phyloP scores from a whole-genome alignment of 2,329 filamentous ascomycete genomes.

The Exophiala mesophila region DNA sequence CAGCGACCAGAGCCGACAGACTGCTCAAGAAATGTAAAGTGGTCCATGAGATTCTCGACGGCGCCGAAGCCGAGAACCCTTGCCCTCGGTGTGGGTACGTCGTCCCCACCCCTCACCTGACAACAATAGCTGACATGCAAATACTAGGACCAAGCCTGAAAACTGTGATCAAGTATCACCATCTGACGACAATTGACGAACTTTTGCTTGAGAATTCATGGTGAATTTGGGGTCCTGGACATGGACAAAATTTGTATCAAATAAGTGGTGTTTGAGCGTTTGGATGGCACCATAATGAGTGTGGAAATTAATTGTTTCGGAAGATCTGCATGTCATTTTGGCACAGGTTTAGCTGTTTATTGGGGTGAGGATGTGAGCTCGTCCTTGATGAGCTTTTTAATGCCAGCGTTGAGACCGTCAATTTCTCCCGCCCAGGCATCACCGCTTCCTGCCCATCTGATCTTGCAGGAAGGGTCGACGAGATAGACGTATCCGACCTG shows the following conservation, averaged over 20 bases:
- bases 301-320: too few species aligned
- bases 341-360: too few species aligned
- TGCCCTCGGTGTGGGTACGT: constrained; percentile 26
- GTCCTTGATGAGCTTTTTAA: constrained; percentile 40
- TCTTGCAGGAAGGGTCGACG: constrained; percentile 78
- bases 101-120: neutral
- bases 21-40: constrained; percentile 21
- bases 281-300: too few species aligned
- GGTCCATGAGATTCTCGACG: constrained; percentile 25
- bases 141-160: constrained; percentile 14
- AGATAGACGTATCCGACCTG: constrained; percentile 94
- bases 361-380: constrained; percentile 33
- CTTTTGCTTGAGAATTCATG: too few species aligned
- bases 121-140: neutral
- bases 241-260: too few species aligned
- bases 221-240: too few species aligned
- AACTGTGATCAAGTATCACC: constrained; percentile 15
- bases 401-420: constrained; percentile 39
- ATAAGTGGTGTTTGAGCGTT: too few species aligned
- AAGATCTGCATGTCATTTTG: too few species aligned
- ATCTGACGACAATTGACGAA: neutral
- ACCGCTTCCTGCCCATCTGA: constrained; percentile 84
- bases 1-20: neutral
- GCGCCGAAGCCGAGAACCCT: constrained; percentile 23
- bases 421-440: constrained; percentile 39